Base-by-base conservation (phyloP, 352 stramenopile species). In the Phytophthora cryptogea region DNA sequence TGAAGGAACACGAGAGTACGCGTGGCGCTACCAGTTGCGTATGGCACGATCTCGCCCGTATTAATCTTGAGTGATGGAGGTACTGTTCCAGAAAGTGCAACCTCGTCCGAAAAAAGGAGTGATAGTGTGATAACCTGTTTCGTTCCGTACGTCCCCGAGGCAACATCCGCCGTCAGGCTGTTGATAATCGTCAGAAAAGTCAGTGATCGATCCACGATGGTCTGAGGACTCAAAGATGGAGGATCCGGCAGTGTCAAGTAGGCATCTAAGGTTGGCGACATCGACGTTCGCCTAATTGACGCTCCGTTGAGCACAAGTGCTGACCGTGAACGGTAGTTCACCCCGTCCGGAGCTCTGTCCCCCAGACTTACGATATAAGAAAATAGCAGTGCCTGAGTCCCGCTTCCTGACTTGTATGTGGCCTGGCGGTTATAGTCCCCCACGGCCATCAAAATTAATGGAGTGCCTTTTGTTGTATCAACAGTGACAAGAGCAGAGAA, bases 91-190 rank as follows among this genome's bases (percentile, higher is more conserved):
- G 78, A 69, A 16, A 94, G 63, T 20, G 50, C 64, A n/a, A 95
- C 81, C 67, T 90, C 81, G 41, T 94, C 84, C 0, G 86, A 86
- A 47, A 94, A 92, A 4, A 60, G 79, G 33, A 95, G 53, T 7
- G 70, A 76, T 33, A 94, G 66, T 10, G 70, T 78, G 32, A 95
- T 85, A 20, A 91, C 69, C 52, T 94, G 83, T 20, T 91, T 89
- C 3, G 66, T 70, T 13, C 86, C 86, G 33, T 92, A 95, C 1
- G 79, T 71, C 0, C 80, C 86, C 5, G 70, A 50, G 3, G 45
- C 10, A 2, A 86, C 58, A 46, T 94, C 80, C 2, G 76, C 76
- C 8, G 66, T 70, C 3, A 94, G 59, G 7, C 50, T 66, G 10
- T 54, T 40, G 20, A 92, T 59, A 1, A 31, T 90, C 13, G 81